Percentiles rank a stretch among this genome's conserved stretches.
These are phyloP conservation scores for Penicillium fimorum DNA, from an alignment of 495 filamentous ascomycete genomes.

Conservation along the genomic window DNA sequence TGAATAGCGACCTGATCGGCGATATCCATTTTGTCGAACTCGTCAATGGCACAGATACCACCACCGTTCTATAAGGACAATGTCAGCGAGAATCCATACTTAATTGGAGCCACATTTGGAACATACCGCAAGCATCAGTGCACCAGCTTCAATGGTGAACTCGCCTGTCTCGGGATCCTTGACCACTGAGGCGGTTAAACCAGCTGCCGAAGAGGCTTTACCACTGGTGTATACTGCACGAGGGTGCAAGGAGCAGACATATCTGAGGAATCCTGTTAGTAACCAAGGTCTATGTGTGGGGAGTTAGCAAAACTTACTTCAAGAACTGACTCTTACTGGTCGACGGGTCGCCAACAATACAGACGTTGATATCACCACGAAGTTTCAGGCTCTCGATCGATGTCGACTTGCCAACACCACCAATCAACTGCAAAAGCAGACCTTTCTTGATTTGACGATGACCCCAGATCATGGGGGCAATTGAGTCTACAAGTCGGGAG, in stretches of 20 bases:
- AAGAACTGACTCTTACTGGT: slow-evolving; percentile 98
- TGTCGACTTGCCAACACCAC: slow-evolving; percentile 79
- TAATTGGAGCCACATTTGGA: slow-evolving; percentile 20
- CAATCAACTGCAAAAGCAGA: slow-evolving; percentile 86
- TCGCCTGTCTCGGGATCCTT: slow-evolving; percentile 98
- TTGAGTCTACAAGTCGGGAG: slow-evolving; percentile 83
- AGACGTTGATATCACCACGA: slow-evolving; percentile 97
- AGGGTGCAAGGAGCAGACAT: slow-evolving; percentile 91
- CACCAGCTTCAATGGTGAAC: slow-evolving; percentile 97
- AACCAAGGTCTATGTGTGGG: background rate
- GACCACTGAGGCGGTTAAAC: slow-evolving; percentile 95
- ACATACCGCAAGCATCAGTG: slow-evolving; percentile 90
- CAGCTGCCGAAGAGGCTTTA: slow-evolving; percentile 95
- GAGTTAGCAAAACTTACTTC: slow-evolving; percentile 52
- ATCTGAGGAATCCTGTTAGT: slow-evolving; percentile 40
- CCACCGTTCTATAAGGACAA: slow-evolving; percentile 40
- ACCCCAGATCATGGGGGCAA: slow-evolving; percentile 97
- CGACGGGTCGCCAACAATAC: slow-evolving; percentile 96
- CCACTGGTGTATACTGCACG: slow-evolving; percentile 97
- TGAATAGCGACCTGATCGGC: slow-evolving; percentile 97
- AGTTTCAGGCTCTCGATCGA: slow-evolving; percentile 90
- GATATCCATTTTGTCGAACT: slow-evolving; percentile 99
- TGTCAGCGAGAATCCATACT: background rate
- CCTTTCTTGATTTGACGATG: slow-evolving; percentile 99
- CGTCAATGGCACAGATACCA: slow-evolving; percentile 97